These are phyloP conservation scores for Ogataea angusta DNA, from an alignment of 805 yeast species.

Conservation along the genomic window DNA sequence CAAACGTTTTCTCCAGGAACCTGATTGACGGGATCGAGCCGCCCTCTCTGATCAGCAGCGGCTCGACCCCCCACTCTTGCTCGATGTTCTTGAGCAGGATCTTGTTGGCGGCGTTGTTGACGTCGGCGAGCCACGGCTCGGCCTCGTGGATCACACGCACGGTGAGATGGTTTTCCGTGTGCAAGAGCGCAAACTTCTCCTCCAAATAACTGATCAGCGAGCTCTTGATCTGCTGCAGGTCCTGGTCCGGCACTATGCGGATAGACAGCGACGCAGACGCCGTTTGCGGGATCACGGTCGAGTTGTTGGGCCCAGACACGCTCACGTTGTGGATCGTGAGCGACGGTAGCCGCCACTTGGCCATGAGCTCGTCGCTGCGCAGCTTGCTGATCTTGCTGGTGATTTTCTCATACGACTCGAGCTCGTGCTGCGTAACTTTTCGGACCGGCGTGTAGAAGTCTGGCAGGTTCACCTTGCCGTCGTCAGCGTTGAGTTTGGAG, in stretches of 20 bases:
- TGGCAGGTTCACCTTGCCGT: slow-evolving; percentile 59
- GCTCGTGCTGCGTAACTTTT: slow-evolving; percentile 56
- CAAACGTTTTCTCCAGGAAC: slow-evolving; percentile 73
- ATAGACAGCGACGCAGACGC: slow-evolving; percentile 78
- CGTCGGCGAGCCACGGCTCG: slow-evolving; percentile 95
- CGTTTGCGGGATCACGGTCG: slow-evolving; percentile 82
- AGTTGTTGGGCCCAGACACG: slow-evolving; percentile 87
- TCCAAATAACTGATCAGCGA: slow-evolving; percentile 47
- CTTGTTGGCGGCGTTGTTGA: slow-evolving; percentile 68
- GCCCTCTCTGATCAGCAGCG: slow-evolving; percentile 89
- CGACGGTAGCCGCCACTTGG: slow-evolving; percentile 89
- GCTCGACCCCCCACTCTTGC: slow-evolving; percentile 75
- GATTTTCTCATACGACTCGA: slow-evolving; percentile 59
- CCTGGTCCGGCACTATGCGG: slow-evolving; percentile 88
- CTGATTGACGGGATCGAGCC: slow-evolving; percentile 93
- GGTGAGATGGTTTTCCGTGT: slow-evolving; percentile 59
- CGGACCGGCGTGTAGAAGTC: slow-evolving; percentile 67
- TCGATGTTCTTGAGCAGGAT: slow-evolving; percentile 60
- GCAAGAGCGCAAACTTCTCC: slow-evolving; percentile 44
- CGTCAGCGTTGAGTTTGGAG: slow-evolving; percentile 56
- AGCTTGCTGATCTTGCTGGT: slow-evolving; percentile 33
- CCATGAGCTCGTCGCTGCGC: slow-evolving; percentile 52
- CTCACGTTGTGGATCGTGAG: slow-evolving; percentile 78
- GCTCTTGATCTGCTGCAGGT: slow-evolving; percentile 52
- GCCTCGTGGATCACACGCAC: slow-evolving; percentile 76